Evolutionary conservation across 2,329 filamentous ascomycete genomes (phyloP).

Genomic region (Fusarium sp.): DNA sequence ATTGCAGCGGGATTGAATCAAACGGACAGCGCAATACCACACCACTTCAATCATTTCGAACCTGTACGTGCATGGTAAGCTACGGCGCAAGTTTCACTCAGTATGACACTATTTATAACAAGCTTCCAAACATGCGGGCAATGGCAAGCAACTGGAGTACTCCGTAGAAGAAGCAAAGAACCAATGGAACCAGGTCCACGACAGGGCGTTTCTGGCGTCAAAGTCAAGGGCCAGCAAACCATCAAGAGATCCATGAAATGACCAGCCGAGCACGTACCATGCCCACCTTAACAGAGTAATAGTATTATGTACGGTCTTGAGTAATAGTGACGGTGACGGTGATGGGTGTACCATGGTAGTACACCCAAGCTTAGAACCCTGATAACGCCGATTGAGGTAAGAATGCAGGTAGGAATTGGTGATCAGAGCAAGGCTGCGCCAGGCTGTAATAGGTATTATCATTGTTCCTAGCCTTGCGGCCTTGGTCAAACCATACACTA

Average conservation of each 20-base stretch:
- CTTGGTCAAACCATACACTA: conserved; percentile 12
- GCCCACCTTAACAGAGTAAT: conserved; percentile 13
- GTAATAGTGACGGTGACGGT: conserved; percentile 10
- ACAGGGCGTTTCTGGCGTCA: conserved; percentile 30
- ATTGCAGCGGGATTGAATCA: background rate
- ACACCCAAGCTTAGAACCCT: conserved; percentile 13
- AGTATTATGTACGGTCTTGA: no score
- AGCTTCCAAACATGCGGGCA: conserved; percentile 5
- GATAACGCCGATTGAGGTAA: conserved; percentile 9
- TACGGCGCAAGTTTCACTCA: background rate
- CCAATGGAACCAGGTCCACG: conserved; percentile 12
- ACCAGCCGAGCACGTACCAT: conserved; percentile 37
- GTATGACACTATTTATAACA: background rate
- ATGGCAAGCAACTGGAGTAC: background rate
- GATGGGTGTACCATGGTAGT: conserved; percentile 6
- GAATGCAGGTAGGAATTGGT: background rate
- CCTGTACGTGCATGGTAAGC: background rate
- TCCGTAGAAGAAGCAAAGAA: conserved; percentile 20
- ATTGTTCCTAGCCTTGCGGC: conserved; percentile 5
- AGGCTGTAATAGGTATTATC: background rate
- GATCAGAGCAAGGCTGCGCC: conserved; percentile 2
- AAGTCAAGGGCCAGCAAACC: conserved; percentile 29
- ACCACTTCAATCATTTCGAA: background rate
- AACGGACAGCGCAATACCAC: background rate
- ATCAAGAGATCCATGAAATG: conserved; percentile 28